phyloP scores from a whole-genome alignment of 2,329 filamentous ascomycete species.

The Huntiella abstrusa region DNA sequence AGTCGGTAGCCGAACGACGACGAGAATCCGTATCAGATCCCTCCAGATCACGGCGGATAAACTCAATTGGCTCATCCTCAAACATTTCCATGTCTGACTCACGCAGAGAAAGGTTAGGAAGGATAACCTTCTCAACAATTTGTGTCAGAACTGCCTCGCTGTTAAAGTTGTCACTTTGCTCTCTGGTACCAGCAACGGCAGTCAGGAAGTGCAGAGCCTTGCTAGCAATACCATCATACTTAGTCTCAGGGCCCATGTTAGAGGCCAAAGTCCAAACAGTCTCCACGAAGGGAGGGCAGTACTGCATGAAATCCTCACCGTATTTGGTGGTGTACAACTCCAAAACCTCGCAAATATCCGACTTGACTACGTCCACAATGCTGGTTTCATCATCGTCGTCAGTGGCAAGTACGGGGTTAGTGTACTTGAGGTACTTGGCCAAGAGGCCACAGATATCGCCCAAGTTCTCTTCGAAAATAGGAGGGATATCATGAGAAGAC shows the following conservation, averaged over 20 bases:
- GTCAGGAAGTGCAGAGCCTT: conserved; percentile 89
- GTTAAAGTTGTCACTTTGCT: conserved; percentile 74
- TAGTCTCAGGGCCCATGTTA: conserved; percentile 66
- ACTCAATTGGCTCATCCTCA: conserved; percentile 97
- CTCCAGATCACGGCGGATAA: conserved; percentile 85
- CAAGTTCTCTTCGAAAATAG: conserved; percentile 83
- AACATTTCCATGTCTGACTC: conserved; percentile 93
- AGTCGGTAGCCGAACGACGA: conserved; percentile 82
- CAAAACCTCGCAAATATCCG: conserved; percentile 80
- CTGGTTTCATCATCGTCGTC: conserved; percentile 83
- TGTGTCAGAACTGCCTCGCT: conserved; percentile 60
- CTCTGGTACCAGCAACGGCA: conserved; percentile 58
- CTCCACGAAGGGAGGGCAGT: conserved; percentile 68
- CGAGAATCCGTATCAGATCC: conserved; percentile 92
- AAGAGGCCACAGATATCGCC: conserved; percentile 56
- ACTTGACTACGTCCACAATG: conserved; percentile 68
- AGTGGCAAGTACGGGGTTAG: conserved; percentile 64
- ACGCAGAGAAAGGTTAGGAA: conserved; percentile 79
- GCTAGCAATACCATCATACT: conserved; percentile 88
- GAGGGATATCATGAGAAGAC: conserved; percentile 90
- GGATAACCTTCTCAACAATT: conserved; percentile 86
- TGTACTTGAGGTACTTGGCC: conserved; percentile 83
- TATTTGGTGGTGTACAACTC: conserved; percentile 89
- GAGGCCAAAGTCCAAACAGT: conserved; percentile 86
- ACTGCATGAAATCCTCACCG: conserved; percentile 74